These are phyloP conservation scores for Trametes hirsuta DNA, from an alignment of 1,284 basidiomycete genomes.

Conservation along the genomic window DNA sequence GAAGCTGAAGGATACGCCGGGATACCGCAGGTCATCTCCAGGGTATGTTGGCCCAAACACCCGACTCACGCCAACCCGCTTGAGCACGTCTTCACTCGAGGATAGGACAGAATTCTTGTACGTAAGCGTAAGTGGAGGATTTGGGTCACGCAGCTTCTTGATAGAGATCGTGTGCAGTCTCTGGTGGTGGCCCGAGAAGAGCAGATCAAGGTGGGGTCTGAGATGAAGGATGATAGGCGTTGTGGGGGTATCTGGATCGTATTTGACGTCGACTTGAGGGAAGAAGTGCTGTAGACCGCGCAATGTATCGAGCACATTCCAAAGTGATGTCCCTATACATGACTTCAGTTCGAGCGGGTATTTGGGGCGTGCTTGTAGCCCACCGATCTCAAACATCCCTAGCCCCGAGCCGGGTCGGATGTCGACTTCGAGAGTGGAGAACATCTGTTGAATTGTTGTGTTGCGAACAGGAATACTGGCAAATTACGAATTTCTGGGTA, in stretches of 20 bases:
- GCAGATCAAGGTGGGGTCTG: conserved; percentile 76
- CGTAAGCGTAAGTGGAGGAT: conserved; percentile 66
- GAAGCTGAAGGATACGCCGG: conserved; percentile 83
- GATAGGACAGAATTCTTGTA: conserved; percentile 73
- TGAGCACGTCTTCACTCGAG: conserved; percentile 58
- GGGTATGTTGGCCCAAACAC: conserved; percentile 87
- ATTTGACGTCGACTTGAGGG: conserved; percentile 84
- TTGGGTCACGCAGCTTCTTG: conserved; percentile 61
- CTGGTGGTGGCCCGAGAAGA: conserved; percentile 79
- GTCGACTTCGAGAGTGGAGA: conserved; percentile 72
- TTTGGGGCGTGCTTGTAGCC: neutral
- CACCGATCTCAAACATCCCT: conserved; percentile 80
- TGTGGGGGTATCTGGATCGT: conserved; percentile 74
- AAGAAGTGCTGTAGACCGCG: conserved; percentile 65
- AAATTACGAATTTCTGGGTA: neutral
- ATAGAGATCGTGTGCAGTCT: conserved; percentile 77
- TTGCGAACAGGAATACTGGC: no score
- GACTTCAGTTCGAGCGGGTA: neutral
- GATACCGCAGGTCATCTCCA: conserved; percentile 77
- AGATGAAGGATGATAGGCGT: conserved; percentile 80
- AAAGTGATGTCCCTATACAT: conserved; percentile 74
- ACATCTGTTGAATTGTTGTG: conserved; percentile 44
- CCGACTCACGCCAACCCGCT: conserved; percentile 68
- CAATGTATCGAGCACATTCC: conserved; percentile 77
- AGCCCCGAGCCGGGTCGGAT: conserved; percentile 78